Evolutionary conservation across 2,329 filamentous ascomycete genomes (phyloP).

Genomic region (Alternaria brassicicola): DNA sequence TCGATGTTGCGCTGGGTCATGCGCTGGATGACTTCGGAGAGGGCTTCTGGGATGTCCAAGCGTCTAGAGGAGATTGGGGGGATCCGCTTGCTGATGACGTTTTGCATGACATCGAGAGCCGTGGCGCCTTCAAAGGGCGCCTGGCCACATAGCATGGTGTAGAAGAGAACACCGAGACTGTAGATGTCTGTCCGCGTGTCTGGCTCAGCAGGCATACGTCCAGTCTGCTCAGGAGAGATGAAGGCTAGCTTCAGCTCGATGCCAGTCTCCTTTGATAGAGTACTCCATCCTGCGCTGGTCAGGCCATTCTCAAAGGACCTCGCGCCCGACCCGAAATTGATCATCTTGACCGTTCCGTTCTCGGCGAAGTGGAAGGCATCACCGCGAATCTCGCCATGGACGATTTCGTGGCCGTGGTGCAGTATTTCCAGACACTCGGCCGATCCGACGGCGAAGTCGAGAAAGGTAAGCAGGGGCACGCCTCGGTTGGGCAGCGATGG

Average conservation of each 20-base stretch:
- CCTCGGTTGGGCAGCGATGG: conserved; percentile 53
- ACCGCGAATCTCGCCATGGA: conserved; percentile 88
- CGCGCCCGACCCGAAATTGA: conserved; percentile 85
- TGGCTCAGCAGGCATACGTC: conserved; percentile 88
- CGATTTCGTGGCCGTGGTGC: conserved; percentile 84
- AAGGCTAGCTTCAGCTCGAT: conserved; percentile 89
- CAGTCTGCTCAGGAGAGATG: conserved; percentile 94
- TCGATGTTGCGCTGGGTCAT: conserved; percentile 89
- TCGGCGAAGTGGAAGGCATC: conserved; percentile 92
- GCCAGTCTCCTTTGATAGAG: conserved; percentile 79
- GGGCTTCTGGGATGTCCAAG: conserved; percentile 81
- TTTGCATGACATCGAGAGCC: conserved; percentile 89
- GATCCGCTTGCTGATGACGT: conserved; percentile 79
- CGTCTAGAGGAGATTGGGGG: conserved; percentile 77
- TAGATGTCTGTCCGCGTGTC: conserved; percentile 91
- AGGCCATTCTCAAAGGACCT: conserved; percentile 90
- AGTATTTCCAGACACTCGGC: conserved; percentile 85
- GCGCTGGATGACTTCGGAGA: conserved; percentile 84
- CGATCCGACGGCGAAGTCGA: conserved; percentile 90
- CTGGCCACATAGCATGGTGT: conserved; percentile 72
- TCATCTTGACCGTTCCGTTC: conserved; percentile 73
- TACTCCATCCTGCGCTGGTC: conserved; percentile 82
- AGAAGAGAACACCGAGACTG: conserved; percentile 86
- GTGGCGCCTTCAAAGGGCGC: conserved; percentile 79
- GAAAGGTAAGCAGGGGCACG: conserved; percentile 75